Evolutionary conservation across 768 basidiomycete genomes (phyloP).

Genomic region (Rhizopogon sp.): DNA sequence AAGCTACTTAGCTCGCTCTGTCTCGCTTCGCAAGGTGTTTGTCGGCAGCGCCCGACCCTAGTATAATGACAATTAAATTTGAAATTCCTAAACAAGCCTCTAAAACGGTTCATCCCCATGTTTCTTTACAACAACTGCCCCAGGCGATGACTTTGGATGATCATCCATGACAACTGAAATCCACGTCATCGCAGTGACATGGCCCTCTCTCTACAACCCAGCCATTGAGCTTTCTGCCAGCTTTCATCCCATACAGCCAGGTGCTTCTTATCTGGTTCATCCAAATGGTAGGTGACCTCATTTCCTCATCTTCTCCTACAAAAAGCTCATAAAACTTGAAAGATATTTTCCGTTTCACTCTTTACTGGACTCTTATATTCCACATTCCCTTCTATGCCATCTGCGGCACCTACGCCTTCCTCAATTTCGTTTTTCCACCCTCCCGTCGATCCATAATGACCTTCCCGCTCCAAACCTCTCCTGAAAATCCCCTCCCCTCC

Average conservation of each 20-base stretch:
- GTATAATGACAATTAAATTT: no score
- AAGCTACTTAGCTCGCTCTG: no score
- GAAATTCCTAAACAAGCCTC: no score
- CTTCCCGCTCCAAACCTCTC: constrained; percentile 1
- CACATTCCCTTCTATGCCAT: constrained; percentile 37
- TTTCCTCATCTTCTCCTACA: neutral
- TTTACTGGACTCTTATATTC: constrained; percentile 45
- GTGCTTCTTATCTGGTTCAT: constrained; percentile 31
- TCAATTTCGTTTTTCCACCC: constrained; percentile 37
- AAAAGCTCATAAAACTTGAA: neutral
- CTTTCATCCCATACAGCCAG: constrained; percentile 24
- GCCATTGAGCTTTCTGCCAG: constrained; percentile 26
- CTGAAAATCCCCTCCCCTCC: neutral
- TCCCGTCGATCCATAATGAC: constrained; percentile 7
- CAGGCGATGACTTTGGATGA: no score
- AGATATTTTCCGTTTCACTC: constrained; percentile 42
- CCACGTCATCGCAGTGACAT: constrained; percentile 18
- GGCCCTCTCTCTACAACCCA: constrained; percentile 36
- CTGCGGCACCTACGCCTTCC: constrained; percentile 36
- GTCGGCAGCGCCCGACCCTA: no score
- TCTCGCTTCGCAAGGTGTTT: no score
- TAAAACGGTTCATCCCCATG: no score
- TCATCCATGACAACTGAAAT: neutral
- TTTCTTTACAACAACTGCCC: no score
- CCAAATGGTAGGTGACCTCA: constrained; percentile 19